Base-by-base conservation (phyloP, 2,329 filamentous ascomycete species). In the Alternaria longipes region DNA sequence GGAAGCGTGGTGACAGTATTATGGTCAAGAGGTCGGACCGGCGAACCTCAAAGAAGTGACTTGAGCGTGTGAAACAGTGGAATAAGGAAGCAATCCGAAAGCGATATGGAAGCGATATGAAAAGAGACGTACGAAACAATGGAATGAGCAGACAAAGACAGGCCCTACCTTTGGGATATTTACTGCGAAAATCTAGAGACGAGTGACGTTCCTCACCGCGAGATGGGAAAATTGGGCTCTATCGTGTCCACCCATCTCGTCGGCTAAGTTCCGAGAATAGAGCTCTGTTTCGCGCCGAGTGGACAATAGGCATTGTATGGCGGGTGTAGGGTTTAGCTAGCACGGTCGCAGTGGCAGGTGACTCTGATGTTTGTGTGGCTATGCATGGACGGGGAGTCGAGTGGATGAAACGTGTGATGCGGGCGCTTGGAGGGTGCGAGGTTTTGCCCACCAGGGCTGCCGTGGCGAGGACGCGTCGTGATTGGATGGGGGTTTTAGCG, bases 401-500 rank as follows among this genome's bases (percentile, higher is more conserved):
- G 68, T 54, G 72, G 71, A 45, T 74, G 75, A 75, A 76, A 74
- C 73, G 53, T 16, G 30, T 32, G 59, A 61, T 26, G 62, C 65
- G 57, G 68, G 75, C 74, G 73, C 71, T 67, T 74, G 70, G 63
- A 50, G 73, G 73, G 70, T 74, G 58, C 59, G 9, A 60, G 40
- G 60, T 65, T 62, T 62, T 63, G 41, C 22, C 20, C 41, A 26
- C 41, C 12, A 4, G 58, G 49, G 60, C 54, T 54, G n/a, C 14
- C 45, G 24, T 49, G 32, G 60, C 42, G 41, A 34, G 20, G 54
- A 46, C 68, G 71, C 69, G 69, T 61, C 40, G 51, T 77, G 73
- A 77, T 78, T 78, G 76, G 76, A 44, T 60, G 54, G 55, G 44
- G 51, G 47, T 28, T 54, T 66, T 71, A 73, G 70, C 63, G 70